Percentiles rank a stretch among this genome's conserved stretches.
phyloP scores from a whole-genome alignment of 225 moss, liverwort and hornwort species.

The Takakia lepidozioides region DNA sequence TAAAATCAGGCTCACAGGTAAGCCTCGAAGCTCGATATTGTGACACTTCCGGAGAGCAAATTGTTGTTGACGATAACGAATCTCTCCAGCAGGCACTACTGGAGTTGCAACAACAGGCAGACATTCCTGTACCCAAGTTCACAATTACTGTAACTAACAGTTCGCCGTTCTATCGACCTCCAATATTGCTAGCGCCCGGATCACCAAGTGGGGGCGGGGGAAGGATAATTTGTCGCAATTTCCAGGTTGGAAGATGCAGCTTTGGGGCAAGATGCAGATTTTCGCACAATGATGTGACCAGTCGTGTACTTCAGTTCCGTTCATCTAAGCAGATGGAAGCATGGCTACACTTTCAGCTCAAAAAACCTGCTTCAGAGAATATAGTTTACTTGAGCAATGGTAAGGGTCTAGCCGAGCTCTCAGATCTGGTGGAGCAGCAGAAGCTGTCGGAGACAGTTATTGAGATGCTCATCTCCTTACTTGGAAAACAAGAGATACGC shows the following conservation, averaged over 20 bases:
- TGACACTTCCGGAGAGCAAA: constrained; percentile 2
- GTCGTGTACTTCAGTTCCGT: too few species aligned
- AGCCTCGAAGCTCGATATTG: not conserved
- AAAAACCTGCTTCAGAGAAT: not conserved
- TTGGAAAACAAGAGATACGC: constrained; percentile 29
- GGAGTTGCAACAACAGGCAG: not conserved
- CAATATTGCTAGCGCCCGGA: not conserved
- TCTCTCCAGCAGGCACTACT: constrained; percentile 1
- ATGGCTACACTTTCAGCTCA: constrained; percentile 15
- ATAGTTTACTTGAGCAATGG: constrained; percentile 19
- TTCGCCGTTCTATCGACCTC: not conserved
- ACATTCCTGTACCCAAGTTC: constrained; percentile 2
- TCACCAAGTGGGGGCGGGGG: not conserved
- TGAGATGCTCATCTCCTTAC: constrained; percentile 10
- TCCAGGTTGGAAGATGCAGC: constrained; percentile 16
- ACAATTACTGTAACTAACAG: not conserved
- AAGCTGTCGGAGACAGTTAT: constrained; percentile 12
- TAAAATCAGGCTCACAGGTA: too few species aligned
- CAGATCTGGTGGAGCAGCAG: constrained; percentile 10
- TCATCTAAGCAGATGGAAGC: constrained; percentile 4
- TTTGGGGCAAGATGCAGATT: constrained; percentile 13
- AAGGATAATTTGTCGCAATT: constrained; percentile 7
- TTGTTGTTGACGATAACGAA: constrained; percentile 2
- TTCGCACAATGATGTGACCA: constrained; percentile 5
- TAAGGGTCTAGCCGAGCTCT: constrained; percentile 6